These are phyloP conservation scores for Euphorbia pulcherrima DNA, from an alignment of 345 rosid genomes.

Conservation along the genomic window DNA sequence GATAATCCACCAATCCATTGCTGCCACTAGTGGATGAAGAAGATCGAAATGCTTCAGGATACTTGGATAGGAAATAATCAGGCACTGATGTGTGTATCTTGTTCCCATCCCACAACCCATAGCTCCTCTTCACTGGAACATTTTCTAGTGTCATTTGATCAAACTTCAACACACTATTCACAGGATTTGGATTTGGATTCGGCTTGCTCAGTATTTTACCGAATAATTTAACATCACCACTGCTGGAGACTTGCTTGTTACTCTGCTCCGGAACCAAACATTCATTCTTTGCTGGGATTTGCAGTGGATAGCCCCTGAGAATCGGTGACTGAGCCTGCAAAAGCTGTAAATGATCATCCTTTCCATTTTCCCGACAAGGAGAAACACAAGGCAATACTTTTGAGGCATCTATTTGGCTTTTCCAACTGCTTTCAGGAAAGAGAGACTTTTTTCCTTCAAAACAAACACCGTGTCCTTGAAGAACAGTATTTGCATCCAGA, in stretches of 20 bases:
- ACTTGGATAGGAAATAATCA: constrained; percentile 65
- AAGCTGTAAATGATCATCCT: constrained; percentile 28
- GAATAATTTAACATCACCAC: constrained; percentile 74
- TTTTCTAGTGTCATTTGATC: constrained; percentile 53
- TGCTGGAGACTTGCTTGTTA: constrained; percentile 45
- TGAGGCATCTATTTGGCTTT: too few species aligned
- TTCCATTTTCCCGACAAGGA: constrained; percentile 21
- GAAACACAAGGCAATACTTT: too few species aligned
- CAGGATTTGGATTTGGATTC: constrained; percentile 25
- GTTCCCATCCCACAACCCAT: constrained; percentile 85
- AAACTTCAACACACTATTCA: constrained; percentile 39
- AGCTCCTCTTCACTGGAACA: constrained; percentile 59
- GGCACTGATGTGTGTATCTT: constrained; percentile 74
- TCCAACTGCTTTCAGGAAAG: constrained; percentile 34
- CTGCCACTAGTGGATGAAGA: constrained; percentile 32
- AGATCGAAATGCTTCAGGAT: constrained; percentile 65
- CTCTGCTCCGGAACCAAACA: constrained; percentile 32
- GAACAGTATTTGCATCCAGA: constrained; percentile 22
- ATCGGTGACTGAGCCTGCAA: constrained; percentile 36
- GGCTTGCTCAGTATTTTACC: constrained; percentile 68
- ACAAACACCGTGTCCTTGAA: not conserved
- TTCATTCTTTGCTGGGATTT: constrained; percentile 29
- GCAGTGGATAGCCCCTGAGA: constrained; percentile 40
- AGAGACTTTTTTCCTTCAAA: constrained; percentile 20
- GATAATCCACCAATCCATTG: constrained; percentile 45